Base-by-base conservation (phyloP, 2,329 filamentous ascomycete genomes). In the Aspergillus versicolor region DNA sequence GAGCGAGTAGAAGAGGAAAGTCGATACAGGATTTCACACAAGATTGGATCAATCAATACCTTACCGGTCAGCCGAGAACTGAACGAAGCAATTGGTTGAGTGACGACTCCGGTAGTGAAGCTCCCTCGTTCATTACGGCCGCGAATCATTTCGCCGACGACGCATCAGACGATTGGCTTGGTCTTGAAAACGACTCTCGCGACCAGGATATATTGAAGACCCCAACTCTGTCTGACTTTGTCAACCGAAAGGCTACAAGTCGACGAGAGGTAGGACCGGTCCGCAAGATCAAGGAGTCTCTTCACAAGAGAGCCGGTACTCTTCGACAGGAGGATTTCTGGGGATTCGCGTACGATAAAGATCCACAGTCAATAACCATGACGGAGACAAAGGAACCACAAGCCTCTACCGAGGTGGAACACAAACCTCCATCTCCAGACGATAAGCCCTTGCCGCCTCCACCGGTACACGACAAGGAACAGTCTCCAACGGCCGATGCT, bases 1-100 rank as follows among this genome's bases (percentile, higher is more conserved):
- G 32, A 48, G 60, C 61, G 8, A 63, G 62, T 30, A 58, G 59
- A 32, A 67, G 65, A 61, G 71, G 67, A 27, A 73, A 71, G 48
- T 72, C 75, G 2, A 75, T 75, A 56, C 70, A 72, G 61, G 86
- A 88, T 58, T 82, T 92, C 53, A 91, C 89, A 0, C 88, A 92
- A 73, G 89, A 92, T 78, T 93, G 90, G 90, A 91, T 94, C 63
- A 88, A 89, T 59, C 88, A 90, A 60, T 91, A 92, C 69, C 87
- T 90, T n/a, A 83, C 87, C n/a, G 83, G 84, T 62, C 85, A 88
- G 63, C 82, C 82, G 63, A 82, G 86, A 64, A 84, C 83, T 32
- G 90, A 94, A 70, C 84, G 85, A 63, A 86, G 85, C 60, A 88
- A 91, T 74, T 96, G 91, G 91, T 82, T 92, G 64, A 95, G 90